Evolutionary conservation across 768 basidiomycete species (phyloP).

Genomic region (Tephrocybe sp.): DNA sequence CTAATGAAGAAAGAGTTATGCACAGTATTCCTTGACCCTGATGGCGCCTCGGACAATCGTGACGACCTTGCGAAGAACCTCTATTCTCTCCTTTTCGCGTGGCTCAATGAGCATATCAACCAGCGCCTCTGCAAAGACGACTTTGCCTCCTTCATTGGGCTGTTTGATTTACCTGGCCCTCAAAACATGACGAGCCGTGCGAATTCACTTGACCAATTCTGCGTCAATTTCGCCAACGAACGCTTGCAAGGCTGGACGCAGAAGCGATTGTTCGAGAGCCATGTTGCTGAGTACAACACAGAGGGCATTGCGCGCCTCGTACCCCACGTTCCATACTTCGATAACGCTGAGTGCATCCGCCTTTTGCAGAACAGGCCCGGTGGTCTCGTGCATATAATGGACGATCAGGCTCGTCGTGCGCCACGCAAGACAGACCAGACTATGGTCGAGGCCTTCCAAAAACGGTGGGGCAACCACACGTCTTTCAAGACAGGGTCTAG

Average conservation of each 20-base stretch:
- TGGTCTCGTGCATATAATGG: constrained; percentile 95
- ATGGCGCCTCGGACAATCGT: constrained; percentile 89
- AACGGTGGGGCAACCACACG: constrained; percentile 92
- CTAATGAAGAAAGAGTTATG: constrained; percentile 96
- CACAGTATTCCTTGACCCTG: constrained; percentile 93
- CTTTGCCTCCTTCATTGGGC: constrained; percentile 87
- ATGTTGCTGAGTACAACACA: constrained; percentile 78
- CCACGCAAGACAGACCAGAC: constrained; percentile 91
- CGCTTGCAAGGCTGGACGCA: constrained; percentile 84
- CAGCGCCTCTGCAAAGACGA: constrained; percentile 93
- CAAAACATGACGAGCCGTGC: constrained; percentile 86
- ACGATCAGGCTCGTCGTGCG: constrained; percentile 86
- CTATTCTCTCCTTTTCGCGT: constrained; percentile 92
- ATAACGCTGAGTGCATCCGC: constrained; percentile 88
- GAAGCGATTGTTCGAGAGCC: constrained; percentile 75
- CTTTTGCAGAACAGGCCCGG: constrained; percentile 85
- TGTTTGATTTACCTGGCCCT: constrained; percentile 92
- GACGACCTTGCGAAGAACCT: constrained; percentile 94
- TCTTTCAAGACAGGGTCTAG: constrained; percentile 82
- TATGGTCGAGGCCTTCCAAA: constrained; percentile 93
- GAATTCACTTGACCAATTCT: constrained; percentile 96
- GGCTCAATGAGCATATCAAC: constrained; percentile 96
- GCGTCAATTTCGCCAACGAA: constrained; percentile 96
- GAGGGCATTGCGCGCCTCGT: constrained; percentile 77
- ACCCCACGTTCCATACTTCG: constrained; percentile 77